Conservation (phyloP, 2,329 filamentous ascomycete species). For the Chaetothyriales sp. region DNA sequence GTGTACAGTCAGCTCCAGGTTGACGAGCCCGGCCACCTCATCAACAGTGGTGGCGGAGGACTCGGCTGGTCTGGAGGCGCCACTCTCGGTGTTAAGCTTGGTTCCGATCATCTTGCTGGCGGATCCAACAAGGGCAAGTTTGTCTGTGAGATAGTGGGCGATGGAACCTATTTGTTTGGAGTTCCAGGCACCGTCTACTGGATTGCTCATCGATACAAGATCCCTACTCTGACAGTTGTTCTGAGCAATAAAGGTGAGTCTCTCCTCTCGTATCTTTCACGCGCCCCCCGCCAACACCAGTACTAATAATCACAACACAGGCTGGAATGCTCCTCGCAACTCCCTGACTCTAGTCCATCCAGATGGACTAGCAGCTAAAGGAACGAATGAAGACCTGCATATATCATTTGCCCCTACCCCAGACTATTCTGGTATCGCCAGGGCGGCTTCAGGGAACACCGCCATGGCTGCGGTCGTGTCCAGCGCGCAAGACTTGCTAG, state of each 20-base stretch:
- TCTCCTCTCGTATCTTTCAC: too few relatives aligned
- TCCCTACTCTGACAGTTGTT: slow-evolving; percentile 51
- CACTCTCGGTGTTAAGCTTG: slow-evolving; percentile 62
- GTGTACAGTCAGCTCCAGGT: slow-evolving; percentile 58
- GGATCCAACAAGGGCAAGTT: slow-evolving; percentile 38
- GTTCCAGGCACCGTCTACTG: slow-evolving; percentile 53
- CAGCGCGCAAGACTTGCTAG: slow-evolving; percentile 40
- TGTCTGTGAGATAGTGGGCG: slow-evolving; percentile 50
- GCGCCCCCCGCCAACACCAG: too few relatives aligned
- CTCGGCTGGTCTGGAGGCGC: slow-evolving; percentile 68
- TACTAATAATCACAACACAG: slow-evolving; percentile 21
- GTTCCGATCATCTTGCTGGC: slow-evolving; percentile 33
- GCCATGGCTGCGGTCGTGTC: slow-evolving; percentile 44
- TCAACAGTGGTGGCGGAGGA: slow-evolving; percentile 68
- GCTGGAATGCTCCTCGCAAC: slow-evolving; percentile 51
- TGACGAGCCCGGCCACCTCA: slow-evolving; percentile 54
- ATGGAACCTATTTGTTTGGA: slow-evolving; percentile 52
- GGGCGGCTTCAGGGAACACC: slow-evolving; percentile 47
- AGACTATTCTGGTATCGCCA: slow-evolving; percentile 53
- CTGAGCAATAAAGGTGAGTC: slow-evolving; percentile 43
- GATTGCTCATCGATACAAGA: slow-evolving; percentile 51
- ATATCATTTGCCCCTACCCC: slow-evolving; percentile 51
- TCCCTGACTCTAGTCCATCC: slow-evolving; percentile 52
- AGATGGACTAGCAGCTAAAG: slow-evolving; percentile 45
- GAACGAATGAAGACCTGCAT: slow-evolving; percentile 48